phyloP scores from a whole-genome alignment of 2,329 filamentous ascomycete genomes.

The Alternaria burnsii region DNA sequence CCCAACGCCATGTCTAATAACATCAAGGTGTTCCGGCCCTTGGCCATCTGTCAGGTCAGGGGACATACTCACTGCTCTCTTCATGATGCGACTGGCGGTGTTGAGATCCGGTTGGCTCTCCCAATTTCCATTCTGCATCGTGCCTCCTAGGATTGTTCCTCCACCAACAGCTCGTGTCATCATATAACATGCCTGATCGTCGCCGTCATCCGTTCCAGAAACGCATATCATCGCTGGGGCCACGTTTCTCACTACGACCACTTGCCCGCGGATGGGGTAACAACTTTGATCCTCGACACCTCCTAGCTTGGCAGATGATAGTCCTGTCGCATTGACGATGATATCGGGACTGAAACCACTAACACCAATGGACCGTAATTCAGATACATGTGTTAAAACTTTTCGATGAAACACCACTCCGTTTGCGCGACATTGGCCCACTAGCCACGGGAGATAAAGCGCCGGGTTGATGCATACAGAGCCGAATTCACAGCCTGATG shows the following conservation, averaged over 20 bases:
- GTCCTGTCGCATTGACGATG: slow-evolving; percentile 83
- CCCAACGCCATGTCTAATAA: slow-evolving; percentile 84
- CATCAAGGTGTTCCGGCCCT: slow-evolving; percentile 71
- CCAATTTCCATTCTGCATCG: slow-evolving; percentile 80
- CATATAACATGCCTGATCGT: slow-evolving; percentile 76
- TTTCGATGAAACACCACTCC: slow-evolving; percentile 67
- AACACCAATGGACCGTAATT: slow-evolving; percentile 68
- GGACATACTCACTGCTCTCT: slow-evolving; percentile 69
- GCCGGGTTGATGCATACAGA: slow-evolving; percentile 90
- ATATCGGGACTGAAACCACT: slow-evolving; percentile 67
- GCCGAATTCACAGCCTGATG: slow-evolving; percentile 77
- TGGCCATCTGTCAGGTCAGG: slow-evolving; percentile 71
- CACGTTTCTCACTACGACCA: slow-evolving; percentile 82
- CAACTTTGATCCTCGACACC: slow-evolving; percentile 80
- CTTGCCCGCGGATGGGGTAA: slow-evolving; percentile 80
- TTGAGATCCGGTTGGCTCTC: slow-evolving; percentile 78
- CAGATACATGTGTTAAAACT: slow-evolving; percentile 68
- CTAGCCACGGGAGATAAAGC: slow-evolving; percentile 85
- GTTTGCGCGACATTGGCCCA: slow-evolving; percentile 76
- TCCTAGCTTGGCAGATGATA: slow-evolving; percentile 76
- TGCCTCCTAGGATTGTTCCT: slow-evolving; percentile 83
- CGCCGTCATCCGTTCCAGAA: slow-evolving; percentile 76
- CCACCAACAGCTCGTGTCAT: slow-evolving; percentile 80
- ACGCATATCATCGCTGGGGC: slow-evolving; percentile 71
- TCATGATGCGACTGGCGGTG: slow-evolving; percentile 83